A percentile compares a stretch with the other conserved stretches of the same genome.
Conservation (phyloP, 164 flowering plant species). For the Liriodendron chinense region DNA sequence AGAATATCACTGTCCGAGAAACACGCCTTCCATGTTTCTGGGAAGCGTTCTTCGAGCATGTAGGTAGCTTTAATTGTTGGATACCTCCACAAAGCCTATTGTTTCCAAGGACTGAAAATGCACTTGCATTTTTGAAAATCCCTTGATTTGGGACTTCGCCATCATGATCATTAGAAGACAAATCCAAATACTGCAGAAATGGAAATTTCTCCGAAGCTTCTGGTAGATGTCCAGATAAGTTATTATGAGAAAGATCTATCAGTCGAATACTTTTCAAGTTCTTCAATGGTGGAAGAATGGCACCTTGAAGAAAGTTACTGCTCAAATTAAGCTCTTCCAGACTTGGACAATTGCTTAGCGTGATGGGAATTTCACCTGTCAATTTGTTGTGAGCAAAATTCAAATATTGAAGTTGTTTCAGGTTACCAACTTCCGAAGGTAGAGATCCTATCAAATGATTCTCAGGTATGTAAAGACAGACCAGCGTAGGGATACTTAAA, state of each 20-base stretch:
- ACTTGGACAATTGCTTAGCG: no score
- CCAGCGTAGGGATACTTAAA: no score
- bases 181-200: background rate
- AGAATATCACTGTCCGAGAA: slow-evolving; percentile 1
- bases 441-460: no score
- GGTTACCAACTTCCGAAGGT: no score
- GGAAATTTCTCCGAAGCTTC: background rate
- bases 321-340: no score
- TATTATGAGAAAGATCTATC: slow-evolving; percentile 13
- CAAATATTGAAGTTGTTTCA: no score
- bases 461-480: no score
- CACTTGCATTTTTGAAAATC: slow-evolving; percentile 21
- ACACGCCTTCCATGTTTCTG: background rate
- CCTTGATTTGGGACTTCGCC: slow-evolving; percentile 18
- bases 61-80: background rate
- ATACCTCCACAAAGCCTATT: slow-evolving; percentile 15
- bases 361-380: no score
- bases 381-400: no score
- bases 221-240: slow-evolving; percentile 13
- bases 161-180: slow-evolving; percentile 19
- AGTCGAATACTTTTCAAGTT: background rate
- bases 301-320: no score
- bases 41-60: slow-evolving; percentile 10
- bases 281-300: background rate
- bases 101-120: slow-evolving; percentile 15